Conservation (phyloP, 1,284 basidiomycete genomes). For the Puccinia triticina region DNA sequence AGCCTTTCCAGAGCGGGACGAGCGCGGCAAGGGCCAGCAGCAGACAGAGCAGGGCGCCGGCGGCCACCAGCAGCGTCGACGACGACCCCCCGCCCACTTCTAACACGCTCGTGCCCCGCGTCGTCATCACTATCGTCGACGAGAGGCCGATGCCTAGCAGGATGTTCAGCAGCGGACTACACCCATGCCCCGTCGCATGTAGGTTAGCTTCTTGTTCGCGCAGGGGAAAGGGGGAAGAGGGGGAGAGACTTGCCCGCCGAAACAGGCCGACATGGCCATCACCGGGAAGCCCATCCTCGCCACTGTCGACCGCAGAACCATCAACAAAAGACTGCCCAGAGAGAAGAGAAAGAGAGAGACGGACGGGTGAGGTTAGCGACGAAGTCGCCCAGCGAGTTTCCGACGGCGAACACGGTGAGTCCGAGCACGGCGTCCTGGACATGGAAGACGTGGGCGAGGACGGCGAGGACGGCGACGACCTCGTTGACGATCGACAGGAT, state of each 20-base stretch:
- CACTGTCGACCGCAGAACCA: constrained; percentile 13
- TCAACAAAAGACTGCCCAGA: neutral
- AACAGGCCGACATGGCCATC: constrained; percentile 60
- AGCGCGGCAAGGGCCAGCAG: neutral
- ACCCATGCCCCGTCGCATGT: too few species aligned
- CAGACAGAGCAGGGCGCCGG: neutral
- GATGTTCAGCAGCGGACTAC: constrained; percentile 16
- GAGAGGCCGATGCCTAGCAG: constrained; percentile 12
- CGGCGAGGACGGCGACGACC: constrained; percentile 67
- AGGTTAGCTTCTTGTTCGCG: too few species aligned
- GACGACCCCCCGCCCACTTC: neutral
- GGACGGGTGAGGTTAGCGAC: constrained; percentile 87
- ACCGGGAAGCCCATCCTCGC: constrained; percentile 45
- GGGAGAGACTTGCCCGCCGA: constrained; percentile 56
- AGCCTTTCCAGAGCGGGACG: neutral
- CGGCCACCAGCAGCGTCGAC: neutral
- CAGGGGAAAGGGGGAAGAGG: neutral
- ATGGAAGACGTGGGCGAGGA: constrained; percentile 62
- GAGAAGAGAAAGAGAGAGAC: neutral
- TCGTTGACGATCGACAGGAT: constrained; percentile 94
- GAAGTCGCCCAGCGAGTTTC: constrained; percentile 92
- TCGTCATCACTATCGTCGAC: constrained; percentile 21
- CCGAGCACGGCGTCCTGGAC: constrained; percentile 97
- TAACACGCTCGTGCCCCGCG: neutral
- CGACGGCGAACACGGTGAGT: constrained; percentile 91